Evolutionary conservation across 768 basidiomycete genomes (phyloP).

Genomic region (Rhodotorula toruloides): DNA sequence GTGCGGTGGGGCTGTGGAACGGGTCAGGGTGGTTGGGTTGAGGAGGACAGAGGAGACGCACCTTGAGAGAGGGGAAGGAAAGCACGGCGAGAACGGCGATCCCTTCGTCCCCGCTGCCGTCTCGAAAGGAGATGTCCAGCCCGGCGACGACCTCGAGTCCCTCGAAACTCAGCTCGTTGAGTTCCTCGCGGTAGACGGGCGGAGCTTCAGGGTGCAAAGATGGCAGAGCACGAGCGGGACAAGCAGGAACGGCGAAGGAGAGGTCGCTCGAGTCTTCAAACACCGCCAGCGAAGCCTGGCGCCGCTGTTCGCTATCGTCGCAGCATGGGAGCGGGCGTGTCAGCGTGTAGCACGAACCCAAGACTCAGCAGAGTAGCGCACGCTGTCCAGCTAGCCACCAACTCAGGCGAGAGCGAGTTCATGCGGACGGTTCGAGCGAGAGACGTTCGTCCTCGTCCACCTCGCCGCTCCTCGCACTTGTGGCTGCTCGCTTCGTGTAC

Average conservation of each 20-base stretch:
- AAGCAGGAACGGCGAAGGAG: neutral
- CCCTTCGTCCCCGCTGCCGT: conserved; percentile 30
- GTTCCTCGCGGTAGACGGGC: neutral
- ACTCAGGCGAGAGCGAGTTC: too few relatives aligned
- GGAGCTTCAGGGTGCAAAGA: neutral
- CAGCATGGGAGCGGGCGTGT: neutral
- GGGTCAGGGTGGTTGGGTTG: neutral
- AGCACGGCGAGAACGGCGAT: conserved; percentile 41
- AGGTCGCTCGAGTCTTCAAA: neutral
- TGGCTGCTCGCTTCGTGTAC: too few relatives aligned
- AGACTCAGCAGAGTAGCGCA: neutral
- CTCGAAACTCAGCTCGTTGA: neutral
- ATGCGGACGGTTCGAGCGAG: too few relatives aligned
- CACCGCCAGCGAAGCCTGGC: neutral
- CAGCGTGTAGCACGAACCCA: neutral
- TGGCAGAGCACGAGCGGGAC: neutral
- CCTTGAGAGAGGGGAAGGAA: conserved; percentile 40
- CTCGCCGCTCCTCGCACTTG: too few relatives aligned
- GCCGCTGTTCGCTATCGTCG: conserved; percentile 9
- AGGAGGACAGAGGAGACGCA: conserved; percentile 2
- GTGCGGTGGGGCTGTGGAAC: conserved; percentile 36
- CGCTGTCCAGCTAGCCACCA: neutral
- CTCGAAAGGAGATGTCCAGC: conserved; percentile 41
- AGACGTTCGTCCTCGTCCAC: too few relatives aligned
- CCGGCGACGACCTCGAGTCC: conserved; percentile 41